A percentile compares a stretch with the other conserved stretches of the same genome.
Evolutionary conservation across 2,329 filamentous ascomycete genomes (phyloP).

Genomic region (Alternaria arborescens): DNA sequence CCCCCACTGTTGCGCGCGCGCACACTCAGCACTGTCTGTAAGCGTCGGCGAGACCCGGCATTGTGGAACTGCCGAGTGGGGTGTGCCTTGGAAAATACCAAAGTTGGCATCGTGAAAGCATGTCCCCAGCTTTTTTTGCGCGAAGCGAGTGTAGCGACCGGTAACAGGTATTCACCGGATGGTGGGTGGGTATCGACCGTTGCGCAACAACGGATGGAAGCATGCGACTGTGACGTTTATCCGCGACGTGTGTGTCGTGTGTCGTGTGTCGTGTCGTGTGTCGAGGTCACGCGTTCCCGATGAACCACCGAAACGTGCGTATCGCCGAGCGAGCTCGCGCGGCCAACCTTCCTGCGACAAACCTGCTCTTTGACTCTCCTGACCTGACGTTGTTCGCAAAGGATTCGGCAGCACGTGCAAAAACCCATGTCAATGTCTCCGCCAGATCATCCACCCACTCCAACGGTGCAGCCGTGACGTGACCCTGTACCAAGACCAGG

Average conservation of each 20-base stretch:
- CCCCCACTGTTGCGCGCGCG: conserved; percentile 3
- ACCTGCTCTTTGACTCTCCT: not conserved
- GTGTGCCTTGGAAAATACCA: not conserved
- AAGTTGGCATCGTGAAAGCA: not conserved
- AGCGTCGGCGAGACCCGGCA: conserved; percentile 23
- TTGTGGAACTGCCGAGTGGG: conserved; percentile 9
- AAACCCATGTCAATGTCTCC: not conserved
- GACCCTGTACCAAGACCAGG: conserved; percentile 13
- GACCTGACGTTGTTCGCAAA: not conserved
- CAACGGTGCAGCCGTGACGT: conserved; percentile 10
- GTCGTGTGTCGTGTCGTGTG: conserved; percentile 6
- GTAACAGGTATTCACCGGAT: conserved; percentile 6
- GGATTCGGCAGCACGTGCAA: not conserved
- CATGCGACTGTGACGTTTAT: not conserved
- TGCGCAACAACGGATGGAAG: not conserved
- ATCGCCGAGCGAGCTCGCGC: not conserved
- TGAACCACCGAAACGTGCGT: conserved; percentile 5
- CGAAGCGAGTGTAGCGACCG: not conserved
- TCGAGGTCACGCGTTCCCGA: conserved; percentile 3
- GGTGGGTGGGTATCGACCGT: not conserved
- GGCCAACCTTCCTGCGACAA: conserved; percentile 1
- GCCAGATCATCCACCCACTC: not conserved
- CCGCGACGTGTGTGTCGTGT: conserved; percentile 5
- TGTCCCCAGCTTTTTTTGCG: not conserved
- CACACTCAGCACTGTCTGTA: not conserved